A percentile compares a stretch with the other conserved stretches of the same genome.
phyloP scores from a whole-genome alignment of 2,329 filamentous ascomycete species.

The Trichoderma koningii region DNA sequence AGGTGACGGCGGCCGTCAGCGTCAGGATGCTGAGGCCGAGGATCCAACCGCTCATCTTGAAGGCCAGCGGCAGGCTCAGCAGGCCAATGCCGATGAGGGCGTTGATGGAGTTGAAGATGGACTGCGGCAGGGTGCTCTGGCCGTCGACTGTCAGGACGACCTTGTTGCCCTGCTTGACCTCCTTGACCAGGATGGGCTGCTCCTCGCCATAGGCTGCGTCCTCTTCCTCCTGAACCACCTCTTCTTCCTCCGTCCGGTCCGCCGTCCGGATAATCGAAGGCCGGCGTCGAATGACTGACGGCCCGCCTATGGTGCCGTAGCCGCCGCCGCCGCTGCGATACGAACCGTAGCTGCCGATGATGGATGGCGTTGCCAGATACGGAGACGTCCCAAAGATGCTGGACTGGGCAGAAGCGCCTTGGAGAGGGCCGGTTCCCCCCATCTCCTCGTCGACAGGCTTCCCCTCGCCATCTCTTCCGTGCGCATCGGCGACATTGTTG shows the following conservation, averaged over 20 bases:
- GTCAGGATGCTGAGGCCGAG: conserved; percentile 75
- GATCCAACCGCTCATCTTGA: conserved; percentile 87
- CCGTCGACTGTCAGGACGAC: conserved; percentile 83
- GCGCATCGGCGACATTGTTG: conserved; percentile 29
- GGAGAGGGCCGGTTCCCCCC: conserved; percentile 32
- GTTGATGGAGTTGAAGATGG: conserved; percentile 94
- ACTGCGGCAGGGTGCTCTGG: conserved; percentile 93
- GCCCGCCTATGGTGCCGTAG: conserved; percentile 56
- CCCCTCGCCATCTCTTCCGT: conserved; percentile 49
- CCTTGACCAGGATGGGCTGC: conserved; percentile 81
- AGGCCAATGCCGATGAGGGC: conserved; percentile 89
- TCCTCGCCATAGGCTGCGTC: conserved; percentile 57
- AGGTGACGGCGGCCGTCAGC: conserved; percentile 73
- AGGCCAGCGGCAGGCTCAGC: conserved; percentile 81
- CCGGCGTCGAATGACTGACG: conserved; percentile 39
- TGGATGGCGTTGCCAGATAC: conserved; percentile 66
- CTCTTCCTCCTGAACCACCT: conserved; percentile 32
- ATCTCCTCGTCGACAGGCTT: conserved; percentile 52
- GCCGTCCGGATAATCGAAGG: conserved; percentile 51
- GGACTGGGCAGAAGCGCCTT: conserved; percentile 37
- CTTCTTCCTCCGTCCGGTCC: conserved; percentile 32
- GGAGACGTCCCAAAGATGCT: conserved; percentile 60
- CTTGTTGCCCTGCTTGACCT: conserved; percentile 84
- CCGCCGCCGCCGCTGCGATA: conserved; percentile 44
- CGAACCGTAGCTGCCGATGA: conserved; percentile 71